These are phyloP conservation scores for Cicer pinnatifidum DNA, from an alignment of 306 rosid species.

Conservation along the genomic window DNA sequence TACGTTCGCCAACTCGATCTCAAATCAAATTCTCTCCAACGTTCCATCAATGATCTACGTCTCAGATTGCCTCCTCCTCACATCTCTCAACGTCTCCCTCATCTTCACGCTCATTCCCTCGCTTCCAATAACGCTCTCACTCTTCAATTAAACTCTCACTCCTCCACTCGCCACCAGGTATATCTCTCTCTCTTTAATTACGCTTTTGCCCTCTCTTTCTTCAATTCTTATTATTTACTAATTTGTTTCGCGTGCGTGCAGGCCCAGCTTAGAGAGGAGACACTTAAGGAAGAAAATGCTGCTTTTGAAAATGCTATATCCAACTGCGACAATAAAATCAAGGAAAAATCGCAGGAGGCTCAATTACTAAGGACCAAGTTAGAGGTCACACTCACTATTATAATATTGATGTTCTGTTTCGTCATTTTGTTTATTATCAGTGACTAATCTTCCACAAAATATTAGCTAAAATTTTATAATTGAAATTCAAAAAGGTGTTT, in stretches of 20 bases:
- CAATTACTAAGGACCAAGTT: conserved; percentile 58
- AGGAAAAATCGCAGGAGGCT: conserved; percentile 70
- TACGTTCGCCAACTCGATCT: conserved; percentile 67
- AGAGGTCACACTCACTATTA: conserved; percentile 51
- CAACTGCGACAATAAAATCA: conserved; percentile 66
- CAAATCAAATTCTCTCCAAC: conserved; percentile 65
- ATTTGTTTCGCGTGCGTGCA: conserved; percentile 34
- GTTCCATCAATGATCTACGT: conserved; percentile 87
- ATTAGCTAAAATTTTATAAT: too few species aligned
- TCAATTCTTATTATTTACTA: not conserved
- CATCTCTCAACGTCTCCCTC: conserved; percentile 90
- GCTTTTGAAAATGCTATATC: conserved; percentile 69
- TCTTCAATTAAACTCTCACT: conserved; percentile 54
- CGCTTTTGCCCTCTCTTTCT: too few species aligned
- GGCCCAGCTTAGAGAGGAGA: conserved; percentile 85
- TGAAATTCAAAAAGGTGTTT: too few species aligned
- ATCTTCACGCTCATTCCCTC: conserved; percentile 88
- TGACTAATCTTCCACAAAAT: too few species aligned
- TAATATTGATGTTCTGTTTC: too few species aligned
- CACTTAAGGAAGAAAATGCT: conserved; percentile 77
- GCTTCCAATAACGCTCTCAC: conserved; percentile 78
- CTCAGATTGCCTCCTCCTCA: conserved; percentile 84
- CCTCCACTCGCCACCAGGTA: conserved; percentile 65
- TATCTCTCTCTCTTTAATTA: not conserved
- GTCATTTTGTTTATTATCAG: too few species aligned